Evolutionary conservation across 2,329 filamentous ascomycete species (phyloP), one percentile per base, ranked within the genome.

Genomic region (Chrysoporthe deuterocubensis): DNA sequence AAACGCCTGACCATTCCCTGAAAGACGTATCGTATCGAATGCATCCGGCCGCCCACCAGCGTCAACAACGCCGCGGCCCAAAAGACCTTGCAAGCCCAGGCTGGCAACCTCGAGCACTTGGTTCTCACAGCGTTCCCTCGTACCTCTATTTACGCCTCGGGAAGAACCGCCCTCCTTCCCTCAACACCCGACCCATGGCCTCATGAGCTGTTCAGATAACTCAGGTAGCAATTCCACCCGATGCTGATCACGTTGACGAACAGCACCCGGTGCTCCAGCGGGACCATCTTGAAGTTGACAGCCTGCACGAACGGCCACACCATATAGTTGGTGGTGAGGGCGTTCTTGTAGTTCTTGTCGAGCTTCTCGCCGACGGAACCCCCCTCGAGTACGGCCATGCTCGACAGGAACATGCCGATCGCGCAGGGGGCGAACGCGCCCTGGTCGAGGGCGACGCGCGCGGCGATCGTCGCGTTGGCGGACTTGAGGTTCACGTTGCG

Each of bases 261-360:
- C 73, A 97, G 81, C 54, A 97, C 88, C 68, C 94, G 87, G 80
- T 95, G 89, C 76, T 96, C 88, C 71, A 96, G 83, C 61, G 94
- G 94, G 71, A 97, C 87, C 71, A 96, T 86, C 75, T 91, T 91
- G 82, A 97, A 97, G 83, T 97, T 97, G 75, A 90, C 84, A 65
- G 90, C 83, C 82, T 97, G 94, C 66, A 96, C 93, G 71, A 84
- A 83, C 3, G 94, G 94, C 94, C 94, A 97, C 66, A 97, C 80
- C 82, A 93, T 87, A 85, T 93, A 93, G 82, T 97, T 97, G 77
- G 92, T 90, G 78, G 86, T 86, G 75, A 97, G 86, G 43, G 92
- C 92, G 14, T 87, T 84, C 72, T 81, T 79, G 81, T 94, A 97
- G 69, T 87, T 91, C 74, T 85, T 88, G 69, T 87, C 80, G 66